A percentile compares a stretch with the other conserved stretches of the same genome.
Conservation (phyloP, 2,329 filamentous ascomycete species). For the Trichoderma endophyticum region DNA sequence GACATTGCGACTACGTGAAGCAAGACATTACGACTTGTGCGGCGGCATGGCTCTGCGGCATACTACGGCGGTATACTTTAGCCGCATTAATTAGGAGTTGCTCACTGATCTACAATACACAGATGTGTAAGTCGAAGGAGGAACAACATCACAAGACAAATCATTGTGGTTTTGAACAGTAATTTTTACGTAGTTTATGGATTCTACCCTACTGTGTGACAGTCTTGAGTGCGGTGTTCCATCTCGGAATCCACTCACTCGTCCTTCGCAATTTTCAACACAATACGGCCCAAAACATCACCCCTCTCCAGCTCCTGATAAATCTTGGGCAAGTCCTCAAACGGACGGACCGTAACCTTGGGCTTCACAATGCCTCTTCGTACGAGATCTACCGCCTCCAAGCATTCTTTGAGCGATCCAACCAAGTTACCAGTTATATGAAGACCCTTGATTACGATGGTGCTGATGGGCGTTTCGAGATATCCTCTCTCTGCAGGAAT, state of each 20-base stretch:
- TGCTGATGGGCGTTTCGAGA: conserved; percentile 21
- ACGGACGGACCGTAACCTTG: conserved; percentile 15
- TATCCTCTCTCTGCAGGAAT: conserved; percentile 20
- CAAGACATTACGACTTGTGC: neutral
- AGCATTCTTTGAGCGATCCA: conserved; percentile 23
- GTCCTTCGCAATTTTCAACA: conserved; percentile 23
- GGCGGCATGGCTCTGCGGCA: neutral
- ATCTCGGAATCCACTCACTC: neutral
- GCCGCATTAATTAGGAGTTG: neutral
- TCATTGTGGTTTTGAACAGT: neutral
- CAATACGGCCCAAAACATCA: conserved; percentile 20
- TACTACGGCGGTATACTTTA: neutral
- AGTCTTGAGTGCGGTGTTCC: too few relatives aligned
- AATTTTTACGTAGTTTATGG: neutral
- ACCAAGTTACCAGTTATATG: conserved; percentile 22
- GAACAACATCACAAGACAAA: neutral
- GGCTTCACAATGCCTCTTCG: conserved; percentile 21
- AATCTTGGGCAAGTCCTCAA: conserved; percentile 20
- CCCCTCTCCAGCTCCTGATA: conserved; percentile 20
- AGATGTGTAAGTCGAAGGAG: neutral
- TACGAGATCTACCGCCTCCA: conserved; percentile 21
- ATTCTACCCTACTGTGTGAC: neutral
- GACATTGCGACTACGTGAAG: neutral
- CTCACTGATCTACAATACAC: neutral
- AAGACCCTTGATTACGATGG: conserved; percentile 20